These are phyloP conservation scores for Hygrophorus russula DNA, from an alignment of 768 basidiomycete genomes.

Conservation along the genomic window DNA sequence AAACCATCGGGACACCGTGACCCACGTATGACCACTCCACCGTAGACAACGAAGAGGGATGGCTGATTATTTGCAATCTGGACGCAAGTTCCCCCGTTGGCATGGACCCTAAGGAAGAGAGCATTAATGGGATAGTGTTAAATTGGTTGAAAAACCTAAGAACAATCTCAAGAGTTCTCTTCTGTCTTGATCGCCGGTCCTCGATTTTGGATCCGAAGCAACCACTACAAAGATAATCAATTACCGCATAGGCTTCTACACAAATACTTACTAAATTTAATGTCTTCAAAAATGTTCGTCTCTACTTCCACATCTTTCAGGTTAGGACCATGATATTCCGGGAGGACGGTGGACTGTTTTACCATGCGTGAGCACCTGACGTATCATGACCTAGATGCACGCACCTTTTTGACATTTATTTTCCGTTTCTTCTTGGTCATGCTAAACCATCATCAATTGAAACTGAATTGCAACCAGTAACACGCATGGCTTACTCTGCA, in stretches of 20 bases:
- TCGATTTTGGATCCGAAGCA: conserved; percentile 62
- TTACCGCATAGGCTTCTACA: background rate
- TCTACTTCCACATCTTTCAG: conserved; percentile 48
- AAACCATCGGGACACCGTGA: conserved; percentile 5
- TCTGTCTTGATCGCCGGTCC: conserved; percentile 57
- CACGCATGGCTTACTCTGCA: conserved; percentile 26
- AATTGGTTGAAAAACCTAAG: conserved; percentile 10
- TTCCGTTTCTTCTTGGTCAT: conserved; percentile 50
- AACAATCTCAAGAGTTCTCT: conserved; percentile 58
- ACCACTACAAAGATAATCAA: conserved; percentile 41
- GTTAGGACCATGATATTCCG: conserved; percentile 56
- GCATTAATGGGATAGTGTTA: background rate
- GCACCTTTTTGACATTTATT: conserved; percentile 38
- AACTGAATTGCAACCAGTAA: background rate
- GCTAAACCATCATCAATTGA: conserved; percentile 12
- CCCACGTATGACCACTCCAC: conserved; percentile 59
- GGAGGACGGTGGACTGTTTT: conserved; percentile 45
- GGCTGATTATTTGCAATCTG: conserved; percentile 49
- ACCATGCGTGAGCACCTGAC: background rate
- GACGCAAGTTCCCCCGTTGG: conserved; percentile 55
- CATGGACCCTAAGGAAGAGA: conserved; percentile 46
- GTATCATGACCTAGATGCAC: background rate
- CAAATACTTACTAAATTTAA: conserved; percentile 65
- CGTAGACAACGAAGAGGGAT: conserved; percentile 51
- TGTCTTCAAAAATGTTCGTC: conserved; percentile 57